Percentiles rank a stretch among this genome's conserved stretches.
phyloP scores from a whole-genome alignment of 1,139 yeast species.

The Yamadazyma epiphylla region DNA sequence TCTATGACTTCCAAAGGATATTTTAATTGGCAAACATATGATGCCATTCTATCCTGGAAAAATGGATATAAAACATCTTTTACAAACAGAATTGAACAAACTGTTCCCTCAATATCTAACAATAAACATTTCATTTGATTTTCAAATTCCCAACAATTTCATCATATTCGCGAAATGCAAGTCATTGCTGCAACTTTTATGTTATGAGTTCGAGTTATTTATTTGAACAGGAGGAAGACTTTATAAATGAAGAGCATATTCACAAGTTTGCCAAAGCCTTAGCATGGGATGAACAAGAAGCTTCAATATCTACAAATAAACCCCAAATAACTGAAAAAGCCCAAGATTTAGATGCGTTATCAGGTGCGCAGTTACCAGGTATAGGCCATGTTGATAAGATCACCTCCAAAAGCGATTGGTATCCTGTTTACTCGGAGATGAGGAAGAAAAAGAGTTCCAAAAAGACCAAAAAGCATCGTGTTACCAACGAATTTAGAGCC shows the following conservation, averaged over 20 bases:
- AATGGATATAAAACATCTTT: constrained; percentile 62
- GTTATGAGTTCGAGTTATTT: too few species aligned
- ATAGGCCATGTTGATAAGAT: constrained; percentile 32
- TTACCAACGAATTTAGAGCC: constrained; percentile 40
- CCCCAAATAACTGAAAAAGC: background rate
- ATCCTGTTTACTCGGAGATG: constrained; percentile 37
- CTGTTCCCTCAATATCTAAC: constrained; percentile 86
- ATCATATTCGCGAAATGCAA: background rate
- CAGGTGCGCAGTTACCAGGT: background rate
- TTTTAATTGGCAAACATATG: constrained; percentile 18
- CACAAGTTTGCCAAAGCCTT: constrained; percentile 40
- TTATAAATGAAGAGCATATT: constrained; percentile 34
- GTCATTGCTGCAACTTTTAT: background rate
- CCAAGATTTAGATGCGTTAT: background rate
- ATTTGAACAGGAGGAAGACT: constrained; percentile 29
- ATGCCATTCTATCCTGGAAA: constrained; percentile 33
- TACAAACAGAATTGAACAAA: constrained; percentile 87
- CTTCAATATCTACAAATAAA: constrained; percentile 9
- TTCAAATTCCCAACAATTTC: background rate
- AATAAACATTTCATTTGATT: constrained; percentile 1
- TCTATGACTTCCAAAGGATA: constrained; percentile 28
- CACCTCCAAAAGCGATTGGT: constrained; percentile 66
- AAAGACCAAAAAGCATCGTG: constrained; percentile 21
- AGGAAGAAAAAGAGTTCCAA: constrained; percentile 1
- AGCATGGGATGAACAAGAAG: constrained; percentile 34